phyloP scores from a whole-genome alignment of 1,284 basidiomycete species.

The Cutaneotrichosporon cutaneum region DNA sequence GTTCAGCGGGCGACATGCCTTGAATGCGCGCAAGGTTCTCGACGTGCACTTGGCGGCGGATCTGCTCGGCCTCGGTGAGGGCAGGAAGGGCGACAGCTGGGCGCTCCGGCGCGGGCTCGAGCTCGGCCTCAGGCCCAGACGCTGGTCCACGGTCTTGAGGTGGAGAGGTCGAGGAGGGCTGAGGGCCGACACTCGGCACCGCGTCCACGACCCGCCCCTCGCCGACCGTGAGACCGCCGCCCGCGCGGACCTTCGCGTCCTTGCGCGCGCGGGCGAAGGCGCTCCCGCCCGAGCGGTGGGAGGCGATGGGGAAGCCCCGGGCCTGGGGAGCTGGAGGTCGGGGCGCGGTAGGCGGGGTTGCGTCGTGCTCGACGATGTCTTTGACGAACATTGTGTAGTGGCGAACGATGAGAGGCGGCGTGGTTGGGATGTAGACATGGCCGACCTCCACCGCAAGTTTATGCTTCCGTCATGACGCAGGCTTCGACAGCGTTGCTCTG shows the following conservation, averaged over 20 bases:
- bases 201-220: slow-evolving; percentile 21
- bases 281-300: slow-evolving; percentile 17
- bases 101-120: too few species aligned
- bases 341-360: slow-evolving; percentile 22
- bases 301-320: slow-evolving; percentile 22
- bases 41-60: slow-evolving; percentile 25
- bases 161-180: not conserved
- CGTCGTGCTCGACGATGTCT: slow-evolving; percentile 36
- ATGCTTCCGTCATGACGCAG: slow-evolving; percentile 3
- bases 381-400: slow-evolving; percentile 31
- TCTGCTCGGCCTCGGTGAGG: slow-evolving; percentile 16
- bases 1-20: slow-evolving; percentile 62
- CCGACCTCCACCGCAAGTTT: slow-evolving; percentile 14
- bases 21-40: slow-evolving; percentile 56
- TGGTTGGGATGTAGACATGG: not conserved
- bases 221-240: slow-evolving; percentile 16
- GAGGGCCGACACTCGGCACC: slow-evolving; percentile 8
- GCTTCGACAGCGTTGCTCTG: too few species aligned
- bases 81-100: not conserved
- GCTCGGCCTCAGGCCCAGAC: too few species aligned
- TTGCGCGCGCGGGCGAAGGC: slow-evolving; percentile 20
- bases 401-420: not conserved
- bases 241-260: slow-evolving; percentile 9
- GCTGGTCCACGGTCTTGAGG: too few species aligned
- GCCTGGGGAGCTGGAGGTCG: slow-evolving; percentile 22